phyloP scores from a whole-genome alignment of 768 basidiomycete species.

The Megacollybia marginata region DNA sequence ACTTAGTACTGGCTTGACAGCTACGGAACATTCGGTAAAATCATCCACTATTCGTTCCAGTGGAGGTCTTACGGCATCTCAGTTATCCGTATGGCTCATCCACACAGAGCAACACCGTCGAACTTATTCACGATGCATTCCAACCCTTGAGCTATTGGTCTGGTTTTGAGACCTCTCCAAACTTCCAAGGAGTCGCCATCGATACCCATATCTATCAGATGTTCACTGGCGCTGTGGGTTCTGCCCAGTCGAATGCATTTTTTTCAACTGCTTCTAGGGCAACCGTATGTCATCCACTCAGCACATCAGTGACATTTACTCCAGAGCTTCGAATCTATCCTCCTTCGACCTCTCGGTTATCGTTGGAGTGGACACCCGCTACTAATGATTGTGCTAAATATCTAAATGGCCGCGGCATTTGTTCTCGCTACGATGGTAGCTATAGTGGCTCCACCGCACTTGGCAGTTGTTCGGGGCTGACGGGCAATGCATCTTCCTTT shows the following conservation, averaged over 20 bases:
- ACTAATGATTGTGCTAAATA: conserved; percentile 74
- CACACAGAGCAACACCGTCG: conserved; percentile 54
- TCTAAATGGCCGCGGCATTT: conserved; percentile 75
- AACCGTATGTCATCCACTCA: conserved; percentile 38
- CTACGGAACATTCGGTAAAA: conserved; percentile 60
- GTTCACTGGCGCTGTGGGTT: conserved; percentile 46
- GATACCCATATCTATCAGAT: conserved; percentile 80
- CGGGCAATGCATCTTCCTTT: conserved; percentile 70
- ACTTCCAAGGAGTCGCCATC: conserved; percentile 61
- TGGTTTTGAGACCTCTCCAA: conserved; percentile 47
- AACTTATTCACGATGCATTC: conserved; percentile 75
- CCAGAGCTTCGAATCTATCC: conserved; percentile 33
- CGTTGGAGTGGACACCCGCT: conserved; percentile 84
- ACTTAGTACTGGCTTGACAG: conserved; percentile 68
- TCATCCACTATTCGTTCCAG: not conserved
- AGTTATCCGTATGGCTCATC: conserved; percentile 28
- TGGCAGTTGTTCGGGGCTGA: conserved; percentile 68
- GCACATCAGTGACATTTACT: conserved; percentile 60
- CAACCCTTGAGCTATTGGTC: conserved; percentile 66
- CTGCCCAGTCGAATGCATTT: too few relatives aligned
- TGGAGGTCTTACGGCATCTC: not conserved
- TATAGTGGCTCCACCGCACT: conserved; percentile 55
- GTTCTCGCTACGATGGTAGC: conserved; percentile 60
- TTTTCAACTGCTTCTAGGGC: conserved; percentile 21
- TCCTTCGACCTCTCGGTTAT: conserved; percentile 67